These are phyloP conservation scores for Nakaseomyces bracarensis DNA, from an alignment of 1,139 yeast genomes.

Conservation along the genomic window DNA sequence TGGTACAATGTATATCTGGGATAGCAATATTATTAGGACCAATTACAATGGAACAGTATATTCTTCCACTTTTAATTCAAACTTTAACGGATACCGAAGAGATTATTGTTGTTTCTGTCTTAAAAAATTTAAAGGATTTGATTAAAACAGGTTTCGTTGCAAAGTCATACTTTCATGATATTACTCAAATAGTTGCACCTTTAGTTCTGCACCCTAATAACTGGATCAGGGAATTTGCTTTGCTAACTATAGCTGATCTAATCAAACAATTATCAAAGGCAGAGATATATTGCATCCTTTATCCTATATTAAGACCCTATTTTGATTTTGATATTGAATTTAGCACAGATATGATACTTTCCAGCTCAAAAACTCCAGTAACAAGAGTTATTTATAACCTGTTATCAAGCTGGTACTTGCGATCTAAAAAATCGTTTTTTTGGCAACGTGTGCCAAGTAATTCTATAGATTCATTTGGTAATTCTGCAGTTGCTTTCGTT, in stretches of 20 bases:
- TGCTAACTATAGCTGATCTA: slow-evolving; percentile 54
- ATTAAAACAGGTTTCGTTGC: slow-evolving; percentile 48
- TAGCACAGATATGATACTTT: slow-evolving; percentile 54
- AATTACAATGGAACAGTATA: slow-evolving; percentile 75
- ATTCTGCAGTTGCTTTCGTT: slow-evolving; percentile 35
- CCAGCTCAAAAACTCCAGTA: slow-evolving; percentile 59
- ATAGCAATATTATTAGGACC: slow-evolving; percentile 77
- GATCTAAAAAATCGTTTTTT: slow-evolving; percentile 60
- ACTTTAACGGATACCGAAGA: slow-evolving; percentile 80
- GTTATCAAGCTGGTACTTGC: slow-evolving; percentile 64
- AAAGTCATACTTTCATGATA: slow-evolving; percentile 43
- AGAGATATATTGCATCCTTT: slow-evolving; percentile 71
- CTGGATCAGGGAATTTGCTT: slow-evolving; percentile 68
- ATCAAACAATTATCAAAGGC: slow-evolving; percentile 61
- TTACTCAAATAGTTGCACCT: slow-evolving; percentile 41
- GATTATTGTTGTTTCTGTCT: slow-evolving; percentile 65
- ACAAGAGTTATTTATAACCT: slow-evolving; percentile 58
- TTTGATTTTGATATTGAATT: slow-evolving; percentile 70
- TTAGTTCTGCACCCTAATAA: slow-evolving; percentile 76
- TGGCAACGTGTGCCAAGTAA: slow-evolving; percentile 53
- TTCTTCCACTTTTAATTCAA: slow-evolving; percentile 75
- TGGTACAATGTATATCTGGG: slow-evolving; percentile 68
- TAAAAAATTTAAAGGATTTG: slow-evolving; percentile 56
- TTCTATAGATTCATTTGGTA: slow-evolving; percentile 39
- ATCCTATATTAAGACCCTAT: slow-evolving; percentile 73